phyloP scores from a whole-genome alignment of 1,139 yeast genomes.

The Blastobotrys serpentis region DNA sequence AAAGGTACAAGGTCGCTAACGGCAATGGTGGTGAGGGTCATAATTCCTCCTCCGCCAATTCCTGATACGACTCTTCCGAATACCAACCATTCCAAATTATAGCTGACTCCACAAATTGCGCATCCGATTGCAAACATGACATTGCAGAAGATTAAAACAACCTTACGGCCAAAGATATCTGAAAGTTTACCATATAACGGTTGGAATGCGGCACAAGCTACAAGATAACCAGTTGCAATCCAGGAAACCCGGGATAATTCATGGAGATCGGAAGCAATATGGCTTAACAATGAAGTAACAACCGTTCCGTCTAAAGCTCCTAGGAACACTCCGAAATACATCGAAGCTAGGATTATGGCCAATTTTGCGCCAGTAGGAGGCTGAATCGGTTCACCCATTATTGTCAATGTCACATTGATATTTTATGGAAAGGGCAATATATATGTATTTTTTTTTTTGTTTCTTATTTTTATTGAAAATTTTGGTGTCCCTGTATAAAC shows the following conservation, averaged over 20 bases:
- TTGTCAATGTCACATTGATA: background rate
- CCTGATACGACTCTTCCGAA: constrained; percentile 62
- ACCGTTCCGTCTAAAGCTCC: constrained; percentile 65
- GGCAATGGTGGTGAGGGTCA: constrained; percentile 54
- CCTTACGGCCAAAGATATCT: constrained; percentile 79
- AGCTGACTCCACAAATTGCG: constrained; percentile 50
- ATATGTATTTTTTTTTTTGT: too few species aligned
- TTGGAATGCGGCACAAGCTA: constrained; percentile 64
- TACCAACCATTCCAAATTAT: constrained; percentile 47
- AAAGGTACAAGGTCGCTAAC: constrained; percentile 58
- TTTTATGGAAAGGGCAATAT: too few species aligned
- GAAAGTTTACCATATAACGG: constrained; percentile 84
- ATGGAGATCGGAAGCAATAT: constrained; percentile 60
- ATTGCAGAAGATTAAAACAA: constrained; percentile 50
- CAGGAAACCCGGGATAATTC: constrained; percentile 56
- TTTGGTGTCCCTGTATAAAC: too few species aligned
- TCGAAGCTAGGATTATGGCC: constrained; percentile 35
- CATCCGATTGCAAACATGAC: constrained; percentile 55
- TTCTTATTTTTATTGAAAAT: too few species aligned
- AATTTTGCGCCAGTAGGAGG: constrained; percentile 1
- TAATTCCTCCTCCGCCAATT: constrained; percentile 64
- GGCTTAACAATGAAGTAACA: constrained; percentile 61
- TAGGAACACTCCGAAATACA: constrained; percentile 54
- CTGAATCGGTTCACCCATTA: background rate
- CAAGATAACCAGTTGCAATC: constrained; percentile 60